phyloP scores from a whole-genome alignment of 2,329 filamentous ascomycete genomes.

The Trichophyton simii region DNA sequence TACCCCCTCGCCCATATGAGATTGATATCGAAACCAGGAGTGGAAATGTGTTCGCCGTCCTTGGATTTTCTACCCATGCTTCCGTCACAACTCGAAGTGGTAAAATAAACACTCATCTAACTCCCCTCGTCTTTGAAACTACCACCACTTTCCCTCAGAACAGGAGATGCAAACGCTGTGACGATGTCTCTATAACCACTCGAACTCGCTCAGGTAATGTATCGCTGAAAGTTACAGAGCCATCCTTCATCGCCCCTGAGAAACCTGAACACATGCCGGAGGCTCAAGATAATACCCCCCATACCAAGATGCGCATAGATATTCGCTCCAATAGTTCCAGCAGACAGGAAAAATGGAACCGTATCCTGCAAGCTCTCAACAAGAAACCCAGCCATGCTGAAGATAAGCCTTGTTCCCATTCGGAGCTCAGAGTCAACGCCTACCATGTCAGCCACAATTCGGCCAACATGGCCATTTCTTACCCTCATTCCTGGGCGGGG shows the following conservation, averaged over 20 bases:
- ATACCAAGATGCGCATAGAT: neutral
- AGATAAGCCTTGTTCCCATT: neutral
- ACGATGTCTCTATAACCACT: constrained; percentile 13
- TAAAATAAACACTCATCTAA: constrained; percentile 38
- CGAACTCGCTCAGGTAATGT: constrained; percentile 12
- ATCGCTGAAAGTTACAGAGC: constrained; percentile 14
- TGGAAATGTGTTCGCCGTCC: constrained; percentile 26
- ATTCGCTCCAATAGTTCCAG: neutral
- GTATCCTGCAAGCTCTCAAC: neutral
- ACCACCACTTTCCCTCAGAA: neutral
- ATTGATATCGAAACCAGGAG: constrained; percentile 19
- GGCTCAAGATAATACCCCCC: too few relatives aligned
- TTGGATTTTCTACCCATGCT: constrained; percentile 38
- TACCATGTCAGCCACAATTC: constrained; percentile 15
- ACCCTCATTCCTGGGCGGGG: constrained; percentile 23
- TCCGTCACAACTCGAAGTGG: constrained; percentile 38
- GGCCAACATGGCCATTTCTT: constrained; percentile 18
- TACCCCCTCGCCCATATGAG: constrained; percentile 17
- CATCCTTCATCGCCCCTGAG: constrained; percentile 9
- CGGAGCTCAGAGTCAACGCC: constrained; percentile 6
- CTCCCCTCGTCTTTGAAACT: constrained; percentile 23
- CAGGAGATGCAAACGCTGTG: neutral
- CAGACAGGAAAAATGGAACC: neutral
- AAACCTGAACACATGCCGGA: neutral
- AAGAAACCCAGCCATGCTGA: neutral